Base-by-base conservation (phyloP, 2,329 filamentous ascomycete species). In the Erysiphe neolycopersici region DNA sequence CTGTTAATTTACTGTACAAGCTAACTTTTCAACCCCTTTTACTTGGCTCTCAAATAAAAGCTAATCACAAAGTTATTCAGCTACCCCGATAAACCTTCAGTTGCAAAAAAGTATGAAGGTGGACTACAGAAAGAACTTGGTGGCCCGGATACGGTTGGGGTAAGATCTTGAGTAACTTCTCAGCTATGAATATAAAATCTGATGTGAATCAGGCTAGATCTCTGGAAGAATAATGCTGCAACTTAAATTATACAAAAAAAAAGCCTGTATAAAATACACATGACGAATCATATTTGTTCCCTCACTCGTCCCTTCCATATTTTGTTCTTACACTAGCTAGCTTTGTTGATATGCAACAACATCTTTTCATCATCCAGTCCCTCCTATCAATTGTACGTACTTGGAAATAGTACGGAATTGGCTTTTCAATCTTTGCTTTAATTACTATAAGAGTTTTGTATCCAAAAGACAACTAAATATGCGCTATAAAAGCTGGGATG, bases 401-500 rank as follows among this genome's bases (percentile, higher is more conserved):
- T 41, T 30, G 22, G 17, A 29, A 30, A 29, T n/a, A 41, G 16
- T 29, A 41, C 29, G 6, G 38, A 22, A 41, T 41, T 41, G 16
- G 38, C 38, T 41, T n/a, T 16, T 41, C 29, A 30, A 41, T 17
- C 31, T 26, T 41, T 41, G 38, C 22, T 32, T 22, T 29, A 19
- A 33, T 31, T 36, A 10, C 39, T 26, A 38, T 18, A 37, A 31
- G 14, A 19, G 5, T 43, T 32, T 10, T 38, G 2, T 26, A 8
- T 38, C 13, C n/a, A 16, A 43, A 14, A 13, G 4, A 33, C 11
- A 22, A 29, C 29, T 44, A 39, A 52, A 45, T 38, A 91, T 92
- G 83, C 75, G 82, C 46, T 91, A 79, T 65, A 71, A 82, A 52
- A 74, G 82, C 54, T 91, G 82, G 83, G 83, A 92, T 54, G 69